Percentiles rank a stretch among this genome's conserved stretches.
phyloP scores from a whole-genome alignment of 2,329 filamentous ascomycete species.

The Hypoxylon sp. region DNA sequence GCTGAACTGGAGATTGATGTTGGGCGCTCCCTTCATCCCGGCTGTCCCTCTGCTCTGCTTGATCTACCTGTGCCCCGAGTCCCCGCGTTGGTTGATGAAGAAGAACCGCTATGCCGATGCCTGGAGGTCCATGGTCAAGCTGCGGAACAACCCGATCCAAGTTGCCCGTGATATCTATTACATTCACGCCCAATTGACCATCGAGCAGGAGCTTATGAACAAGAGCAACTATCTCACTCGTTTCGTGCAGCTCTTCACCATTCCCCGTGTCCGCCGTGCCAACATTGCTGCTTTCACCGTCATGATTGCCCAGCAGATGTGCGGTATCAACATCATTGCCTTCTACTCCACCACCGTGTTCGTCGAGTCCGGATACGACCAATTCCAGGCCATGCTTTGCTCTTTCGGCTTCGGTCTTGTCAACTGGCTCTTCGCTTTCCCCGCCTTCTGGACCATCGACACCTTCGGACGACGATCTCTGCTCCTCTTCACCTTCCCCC shows the following conservation, averaged over 20 bases:
- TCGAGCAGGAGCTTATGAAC: conserved; percentile 68
- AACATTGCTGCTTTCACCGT: conserved; percentile 83
- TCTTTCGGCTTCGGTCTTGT: conserved; percentile 76
- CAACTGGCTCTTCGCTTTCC: conserved; percentile 77
- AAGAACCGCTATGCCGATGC: conserved; percentile 74
- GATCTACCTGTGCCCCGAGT: conserved; percentile 78
- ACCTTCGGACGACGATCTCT: conserved; percentile 75
- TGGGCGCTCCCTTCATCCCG: conserved; percentile 73
- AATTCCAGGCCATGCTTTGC: conserved; percentile 71
- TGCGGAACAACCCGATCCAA: conserved; percentile 70
- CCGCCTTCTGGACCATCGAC: conserved; percentile 76
- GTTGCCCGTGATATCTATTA: conserved; percentile 75
- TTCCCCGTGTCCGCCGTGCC: conserved; percentile 78
- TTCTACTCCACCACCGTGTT: conserved; percentile 81
- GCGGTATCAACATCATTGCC: conserved; percentile 79
- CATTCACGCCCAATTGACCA: conserved; percentile 74
- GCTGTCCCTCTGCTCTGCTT: conserved; percentile 70
- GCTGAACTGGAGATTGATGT: conserved; percentile 59
- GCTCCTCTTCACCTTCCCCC: conserved; percentile 75
- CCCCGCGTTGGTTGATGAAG: conserved; percentile 77
- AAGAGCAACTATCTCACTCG: conserved; percentile 72
- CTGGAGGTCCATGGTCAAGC: conserved; percentile 66
- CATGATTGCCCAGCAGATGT: conserved; percentile 85
- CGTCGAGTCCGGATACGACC: conserved; percentile 68
- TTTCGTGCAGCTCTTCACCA: conserved; percentile 76